Evolutionary conservation across 331 rosid species (phyloP).

Genomic region (Telfairia occidentalis): DNA sequence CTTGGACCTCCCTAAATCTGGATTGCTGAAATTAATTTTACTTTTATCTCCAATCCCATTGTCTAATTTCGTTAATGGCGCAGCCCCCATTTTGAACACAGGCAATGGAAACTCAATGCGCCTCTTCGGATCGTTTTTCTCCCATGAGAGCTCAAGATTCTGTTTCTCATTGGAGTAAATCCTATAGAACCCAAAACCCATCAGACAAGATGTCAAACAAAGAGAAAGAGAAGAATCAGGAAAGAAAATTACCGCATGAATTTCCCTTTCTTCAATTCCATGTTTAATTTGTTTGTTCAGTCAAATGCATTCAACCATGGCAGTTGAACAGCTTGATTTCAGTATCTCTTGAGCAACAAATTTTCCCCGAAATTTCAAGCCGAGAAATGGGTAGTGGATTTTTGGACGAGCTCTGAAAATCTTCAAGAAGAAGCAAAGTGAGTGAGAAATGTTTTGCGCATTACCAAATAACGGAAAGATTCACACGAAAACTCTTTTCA

Average conservation of each 20-base stretch:
- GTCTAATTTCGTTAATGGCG: conserved; percentile 23
- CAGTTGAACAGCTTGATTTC: background rate
- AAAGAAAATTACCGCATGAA: conserved; percentile 37
- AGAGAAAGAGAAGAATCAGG: background rate
- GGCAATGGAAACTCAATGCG: conserved; percentile 34
- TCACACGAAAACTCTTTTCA: background rate
- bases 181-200: conserved; percentile 26
- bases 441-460: background rate
- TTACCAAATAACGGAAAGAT: background rate
- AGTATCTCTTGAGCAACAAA: background rate
- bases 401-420: background rate
- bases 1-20: conserved; percentile 34
- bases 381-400: background rate
- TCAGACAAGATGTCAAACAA: background rate
- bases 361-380: background rate
- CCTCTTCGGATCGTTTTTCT: conserved; percentile 23
- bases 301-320: background rate
- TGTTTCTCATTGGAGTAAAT: conserved; percentile 38
- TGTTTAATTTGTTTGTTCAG: conserved; percentile 4
- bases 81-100: conserved; percentile 24
- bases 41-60: conserved; percentile 16
- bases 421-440: background rate
- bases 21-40: conserved; percentile 10
- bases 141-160: conserved; percentile 30
- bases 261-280: conserved; percentile 55